Conservation (phyloP, 2,329 filamentous ascomycete genomes). For the Cercospora zeae-maydis region DNA sequence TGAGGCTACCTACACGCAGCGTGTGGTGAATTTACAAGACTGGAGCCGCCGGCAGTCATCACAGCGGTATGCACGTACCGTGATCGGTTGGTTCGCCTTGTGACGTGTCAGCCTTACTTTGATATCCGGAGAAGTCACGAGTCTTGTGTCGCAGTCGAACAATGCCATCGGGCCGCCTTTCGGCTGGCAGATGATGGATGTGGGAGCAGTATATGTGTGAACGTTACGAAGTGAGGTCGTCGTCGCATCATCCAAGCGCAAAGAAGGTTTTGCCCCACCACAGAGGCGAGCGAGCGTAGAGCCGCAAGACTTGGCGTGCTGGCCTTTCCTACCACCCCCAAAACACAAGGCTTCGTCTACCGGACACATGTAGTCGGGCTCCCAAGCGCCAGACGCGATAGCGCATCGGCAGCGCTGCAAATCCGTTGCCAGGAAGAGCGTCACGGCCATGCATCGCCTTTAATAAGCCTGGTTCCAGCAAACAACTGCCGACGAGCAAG, state of each 20-base stretch:
- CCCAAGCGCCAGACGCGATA: slow-evolving; percentile 6
- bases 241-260: not conserved
- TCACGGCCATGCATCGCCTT: not conserved
- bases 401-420: slow-evolving; percentile 2
- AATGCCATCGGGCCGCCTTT: not conserved
- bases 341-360: not conserved
- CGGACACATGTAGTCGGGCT: not conserved
- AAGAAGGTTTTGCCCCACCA: not conserved
- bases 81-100: not conserved
- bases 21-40: not conserved
- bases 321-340: not conserved
- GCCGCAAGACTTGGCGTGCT: not conserved
- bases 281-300: not conserved
- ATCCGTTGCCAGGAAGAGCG: slow-evolving; percentile 1
- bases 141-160: not conserved
- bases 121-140: not conserved
- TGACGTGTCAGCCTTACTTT: not conserved
- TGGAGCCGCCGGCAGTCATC: not conserved
- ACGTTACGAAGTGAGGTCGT: not conserved
- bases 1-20: not conserved
- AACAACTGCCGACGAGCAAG: not conserved
- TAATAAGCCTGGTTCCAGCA: not conserved
- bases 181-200: not conserved
- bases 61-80: not conserved
- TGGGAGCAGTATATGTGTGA: not conserved